These are phyloP conservation scores for Aspergillus versicolor DNA, from an alignment of 2,329 filamentous ascomycete species.

Conservation along the genomic window DNA sequence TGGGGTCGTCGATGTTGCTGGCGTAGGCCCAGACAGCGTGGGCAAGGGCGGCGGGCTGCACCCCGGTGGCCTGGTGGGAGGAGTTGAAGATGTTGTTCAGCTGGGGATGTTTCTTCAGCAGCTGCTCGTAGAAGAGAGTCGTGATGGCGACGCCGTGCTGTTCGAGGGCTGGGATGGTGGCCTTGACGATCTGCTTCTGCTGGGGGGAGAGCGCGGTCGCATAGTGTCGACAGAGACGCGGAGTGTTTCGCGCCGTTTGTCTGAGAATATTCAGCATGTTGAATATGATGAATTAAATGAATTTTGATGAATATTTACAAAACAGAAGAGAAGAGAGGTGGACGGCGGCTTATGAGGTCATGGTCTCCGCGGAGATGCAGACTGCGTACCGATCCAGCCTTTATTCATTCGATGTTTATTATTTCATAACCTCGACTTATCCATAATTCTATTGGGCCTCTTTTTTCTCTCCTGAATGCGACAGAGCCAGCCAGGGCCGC, in stretches of 20 bases:
- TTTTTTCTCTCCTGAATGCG: background rate
- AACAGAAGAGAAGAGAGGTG: no score
- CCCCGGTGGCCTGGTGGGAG: slow-evolving; percentile 64
- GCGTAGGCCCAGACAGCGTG: slow-evolving; percentile 68
- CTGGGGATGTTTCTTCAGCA: slow-evolving; percentile 62
- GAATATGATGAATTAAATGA: no score
- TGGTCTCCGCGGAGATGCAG: no score
- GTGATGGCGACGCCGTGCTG: slow-evolving; percentile 66
- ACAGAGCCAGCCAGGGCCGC: slow-evolving; percentile 5
- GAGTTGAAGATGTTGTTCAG: slow-evolving; percentile 69
- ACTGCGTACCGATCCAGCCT: no score
- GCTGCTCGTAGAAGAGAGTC: slow-evolving; percentile 64
- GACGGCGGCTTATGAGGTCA: no score
- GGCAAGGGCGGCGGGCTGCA: slow-evolving; percentile 68
- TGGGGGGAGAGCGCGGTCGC: slow-evolving; percentile 50
- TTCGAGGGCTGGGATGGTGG: slow-evolving; percentile 65
- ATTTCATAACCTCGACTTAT: no score
- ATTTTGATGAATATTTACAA: no score
- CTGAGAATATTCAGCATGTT: no score
- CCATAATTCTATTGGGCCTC: slow-evolving; percentile 2
- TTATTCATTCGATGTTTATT: no score
- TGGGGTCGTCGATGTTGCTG: slow-evolving; percentile 66
- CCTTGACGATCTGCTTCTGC: slow-evolving; percentile 63
- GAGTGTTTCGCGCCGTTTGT: no score
- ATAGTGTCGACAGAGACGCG: background rate